A percentile compares a stretch with the other conserved stretches of the same genome.
These are phyloP conservation scores for Geranium incanum DNA, from an alignment of 441 rosid species.

Conservation along the genomic window DNA sequence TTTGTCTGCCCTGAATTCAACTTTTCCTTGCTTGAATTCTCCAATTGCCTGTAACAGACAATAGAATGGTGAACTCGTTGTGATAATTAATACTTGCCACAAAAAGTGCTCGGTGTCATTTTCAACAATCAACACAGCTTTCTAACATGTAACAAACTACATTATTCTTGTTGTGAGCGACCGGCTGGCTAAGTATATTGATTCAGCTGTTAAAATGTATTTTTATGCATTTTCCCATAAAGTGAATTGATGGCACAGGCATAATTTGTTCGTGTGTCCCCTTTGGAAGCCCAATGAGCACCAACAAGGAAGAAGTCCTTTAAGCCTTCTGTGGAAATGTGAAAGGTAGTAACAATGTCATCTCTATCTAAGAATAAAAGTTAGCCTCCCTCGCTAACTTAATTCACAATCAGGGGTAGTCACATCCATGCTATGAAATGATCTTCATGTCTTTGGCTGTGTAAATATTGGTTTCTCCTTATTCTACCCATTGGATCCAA, in stretches of 20 bases:
- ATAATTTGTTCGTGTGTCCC: too few species aligned
- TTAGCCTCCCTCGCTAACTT: background rate
- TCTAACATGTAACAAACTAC: background rate
- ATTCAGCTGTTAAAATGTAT: too few species aligned
- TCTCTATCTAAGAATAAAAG: background rate
- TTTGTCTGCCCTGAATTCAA: conserved; percentile 91
- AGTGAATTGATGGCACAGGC: too few species aligned
- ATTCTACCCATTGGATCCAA: too few species aligned
- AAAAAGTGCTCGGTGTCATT: background rate
- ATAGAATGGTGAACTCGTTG: background rate
- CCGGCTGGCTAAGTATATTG: background rate
- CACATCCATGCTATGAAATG: too few species aligned
- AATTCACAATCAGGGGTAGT: background rate
- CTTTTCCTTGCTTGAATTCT: conserved; percentile 93
- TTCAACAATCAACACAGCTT: background rate
- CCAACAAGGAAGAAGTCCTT: too few species aligned
- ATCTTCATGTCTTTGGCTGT: too few species aligned
- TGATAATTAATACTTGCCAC: background rate
- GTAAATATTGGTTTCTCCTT: background rate
- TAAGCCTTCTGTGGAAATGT: too few species aligned
- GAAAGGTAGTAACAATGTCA: too few species aligned
- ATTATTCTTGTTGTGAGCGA: background rate
- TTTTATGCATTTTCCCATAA: too few species aligned
- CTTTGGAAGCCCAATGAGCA: too few species aligned
- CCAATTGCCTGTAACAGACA: conserved; percentile 65